Evolutionary conservation across 495 filamentous ascomycete species (phyloP).

Genomic region (Hyaloscypha bicolor): DNA sequence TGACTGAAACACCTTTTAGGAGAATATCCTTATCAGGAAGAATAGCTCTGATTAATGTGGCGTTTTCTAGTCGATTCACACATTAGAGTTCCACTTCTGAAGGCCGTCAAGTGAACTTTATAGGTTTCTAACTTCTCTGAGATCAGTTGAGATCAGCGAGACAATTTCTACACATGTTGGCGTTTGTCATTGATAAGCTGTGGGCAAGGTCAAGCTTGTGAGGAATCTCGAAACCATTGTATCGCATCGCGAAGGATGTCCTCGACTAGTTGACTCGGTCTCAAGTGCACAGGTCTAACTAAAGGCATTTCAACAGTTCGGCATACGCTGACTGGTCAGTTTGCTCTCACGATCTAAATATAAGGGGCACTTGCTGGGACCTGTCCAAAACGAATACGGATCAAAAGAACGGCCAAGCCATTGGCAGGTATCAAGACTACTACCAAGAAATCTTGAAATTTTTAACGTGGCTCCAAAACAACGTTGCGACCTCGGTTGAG

Average conservation of each 20-base stretch:
- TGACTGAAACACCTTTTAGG: neutral
- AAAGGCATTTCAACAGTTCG: neutral
- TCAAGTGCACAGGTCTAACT: neutral
- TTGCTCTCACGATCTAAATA: neutral
- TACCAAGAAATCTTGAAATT: constrained; percentile 17
- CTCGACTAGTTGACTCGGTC: neutral
- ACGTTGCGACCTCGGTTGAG: constrained; percentile 22
- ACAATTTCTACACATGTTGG: neutral
- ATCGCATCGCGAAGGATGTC: neutral
- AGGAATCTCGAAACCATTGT: constrained; percentile 2
- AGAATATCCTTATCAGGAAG: neutral
- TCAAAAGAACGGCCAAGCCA: constrained; percentile 4
- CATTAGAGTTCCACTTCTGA: neutral
- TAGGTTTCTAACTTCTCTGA: neutral
- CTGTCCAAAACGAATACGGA: neutral
- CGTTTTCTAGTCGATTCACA: neutral
- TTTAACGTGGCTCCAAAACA: constrained; percentile 17
- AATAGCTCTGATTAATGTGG: neutral
- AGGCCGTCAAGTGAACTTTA: neutral
- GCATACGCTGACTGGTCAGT: neutral
- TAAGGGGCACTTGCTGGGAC: neutral
- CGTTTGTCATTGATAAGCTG: neutral
- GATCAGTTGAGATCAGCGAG: constrained; percentile 7
- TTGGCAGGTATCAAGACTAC: constrained; percentile 24
- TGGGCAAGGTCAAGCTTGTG: neutral